Evolutionary conservation across 2,329 filamentous ascomycete genomes (phyloP).

Genomic region (Pseudogymnoascus sp.): DNA sequence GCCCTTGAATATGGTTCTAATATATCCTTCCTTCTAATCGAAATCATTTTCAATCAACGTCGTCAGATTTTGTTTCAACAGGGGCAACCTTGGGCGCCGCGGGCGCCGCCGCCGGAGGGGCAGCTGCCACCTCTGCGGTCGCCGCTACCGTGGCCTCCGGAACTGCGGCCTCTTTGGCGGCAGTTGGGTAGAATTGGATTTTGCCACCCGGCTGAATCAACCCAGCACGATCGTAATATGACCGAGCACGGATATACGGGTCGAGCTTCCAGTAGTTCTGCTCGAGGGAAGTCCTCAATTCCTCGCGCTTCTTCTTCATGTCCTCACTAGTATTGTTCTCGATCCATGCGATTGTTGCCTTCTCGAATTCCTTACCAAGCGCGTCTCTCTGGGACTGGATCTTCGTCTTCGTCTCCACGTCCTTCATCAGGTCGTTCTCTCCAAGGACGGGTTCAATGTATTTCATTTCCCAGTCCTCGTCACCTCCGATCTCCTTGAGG

Average conservation of each 20-base stretch:
- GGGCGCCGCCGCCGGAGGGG: slow-evolving; percentile 15
- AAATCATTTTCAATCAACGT: slow-evolving; percentile 22
- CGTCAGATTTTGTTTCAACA: slow-evolving; percentile 21
- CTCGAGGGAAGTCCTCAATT: slow-evolving; percentile 54
- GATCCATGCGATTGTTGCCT: slow-evolving; percentile 69
- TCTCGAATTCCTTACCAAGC: slow-evolving; percentile 67
- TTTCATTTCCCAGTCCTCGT: slow-evolving; percentile 74
- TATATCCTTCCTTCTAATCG: background rate
- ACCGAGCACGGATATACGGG: slow-evolving; percentile 73
- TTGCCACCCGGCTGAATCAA: slow-evolving; percentile 60
- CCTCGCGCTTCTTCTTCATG: slow-evolving; percentile 49
- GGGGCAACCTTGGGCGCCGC: background rate
- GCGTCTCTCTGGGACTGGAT: slow-evolving; percentile 55
- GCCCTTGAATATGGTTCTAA: slow-evolving; percentile 3
- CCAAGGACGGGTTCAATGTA: slow-evolving; percentile 68
- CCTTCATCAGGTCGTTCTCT: slow-evolving; percentile 71
- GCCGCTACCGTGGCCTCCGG: background rate
- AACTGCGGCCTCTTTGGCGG: slow-evolving; percentile 10
- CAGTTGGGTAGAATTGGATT: slow-evolving; percentile 59
- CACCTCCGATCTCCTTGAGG: slow-evolving; percentile 75
- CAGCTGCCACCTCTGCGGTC: slow-evolving; percentile 4
- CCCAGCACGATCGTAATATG: slow-evolving; percentile 76
- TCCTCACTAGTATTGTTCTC: slow-evolving; percentile 36
- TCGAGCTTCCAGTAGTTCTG: slow-evolving; percentile 85
- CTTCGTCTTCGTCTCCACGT: slow-evolving; percentile 51